A percentile compares a stretch with the other conserved stretches of the same genome.
phyloP scores from a whole-genome alignment of 306 rosid species.

The Vigna radiata region DNA sequence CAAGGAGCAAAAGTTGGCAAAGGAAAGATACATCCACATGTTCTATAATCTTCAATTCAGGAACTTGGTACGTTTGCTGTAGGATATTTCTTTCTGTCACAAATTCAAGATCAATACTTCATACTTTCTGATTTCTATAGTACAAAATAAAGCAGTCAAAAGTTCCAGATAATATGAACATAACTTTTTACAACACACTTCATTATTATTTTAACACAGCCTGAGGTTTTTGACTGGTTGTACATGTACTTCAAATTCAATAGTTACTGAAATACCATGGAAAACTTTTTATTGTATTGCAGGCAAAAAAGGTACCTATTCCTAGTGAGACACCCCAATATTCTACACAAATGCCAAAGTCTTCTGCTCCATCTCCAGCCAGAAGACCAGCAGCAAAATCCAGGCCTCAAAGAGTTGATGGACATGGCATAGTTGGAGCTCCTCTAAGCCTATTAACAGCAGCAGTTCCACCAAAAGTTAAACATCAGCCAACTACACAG shows the following conservation, averaged over 20 bases:
- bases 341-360: conserved; percentile 10
- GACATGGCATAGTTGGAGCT: conserved; percentile 12
- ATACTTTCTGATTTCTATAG: not conserved
- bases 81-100: conserved; percentile 6
- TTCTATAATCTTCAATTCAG: conserved; percentile 79
- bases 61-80: conserved; percentile 60
- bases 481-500: conserved; percentile 46
- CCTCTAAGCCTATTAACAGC: conserved; percentile 31
- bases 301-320: conserved; percentile 69
- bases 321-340: conserved; percentile 59
- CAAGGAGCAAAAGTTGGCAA: conserved; percentile 76
- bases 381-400: conserved; percentile 37
- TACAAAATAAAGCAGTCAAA: not conserved
- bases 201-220: not conserved
- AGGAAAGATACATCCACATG: conserved; percentile 82
- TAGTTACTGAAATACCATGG: not conserved
- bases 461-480: conserved; percentile 21
- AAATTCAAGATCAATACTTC: conserved; percentile 13
- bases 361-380: conserved; percentile 20
- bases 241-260: not conserved
- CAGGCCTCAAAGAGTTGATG: conserved; percentile 13
- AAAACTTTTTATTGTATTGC: conserved; percentile 32
- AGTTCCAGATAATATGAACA: not conserved
- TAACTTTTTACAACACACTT: not conserved
- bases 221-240: not conserved